Evolutionary conservation across 75 land plant species (phyloP), one percentile per base, ranked within the genome.

Genomic region (Picea sitchensis): DNA sequence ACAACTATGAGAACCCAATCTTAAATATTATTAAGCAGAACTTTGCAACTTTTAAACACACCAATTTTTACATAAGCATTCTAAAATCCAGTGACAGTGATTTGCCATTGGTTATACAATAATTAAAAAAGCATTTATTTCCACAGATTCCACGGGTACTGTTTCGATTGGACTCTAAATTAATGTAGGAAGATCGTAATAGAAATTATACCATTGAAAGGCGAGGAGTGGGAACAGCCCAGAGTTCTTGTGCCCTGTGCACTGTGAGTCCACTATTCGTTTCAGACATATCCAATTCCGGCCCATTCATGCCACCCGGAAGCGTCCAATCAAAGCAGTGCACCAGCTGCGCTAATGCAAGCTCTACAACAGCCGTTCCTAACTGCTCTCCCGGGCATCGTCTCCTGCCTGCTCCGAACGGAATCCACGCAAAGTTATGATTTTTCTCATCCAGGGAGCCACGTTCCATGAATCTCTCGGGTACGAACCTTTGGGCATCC

Each of bases 331-430:
- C 74, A 64, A 77, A 77, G 15, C 65, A 32, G 14, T 77, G 74
- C 14, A 59, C 38, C 21, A 77, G 64, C 32, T 58, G 61, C 4
- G 78, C 78, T 31, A 77, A 20, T 4, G 72, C 59, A 58, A 77
- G 74, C 17, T 77, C 41, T 20, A 77, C 32, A 14, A 65, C 26
- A 1, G 5, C 14, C 75, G 65, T 47, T 34, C 34, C 78, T 15
- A 77, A 17, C n/a, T 26, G n/a, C 23, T 21, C 38, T 5, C 78
- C 78, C 3, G 64, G 65, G 32, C 78, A 77, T 34, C 41, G 32
- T 61, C 78, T 77, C 23, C 78, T 57, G 14, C 78, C 78, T 23
- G 78, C 61, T 4, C 78, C 74, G n/a, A 77, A 77, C 0, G 78
- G 78, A 61, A 77, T 26, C 64, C 67, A 21, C 78, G 63, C 78